Percentiles rank a stretch among this genome's conserved stretches.
Conservation (phyloP, 371 early-diverging fungal genomes). For the Actinomucor elegans region DNA sequence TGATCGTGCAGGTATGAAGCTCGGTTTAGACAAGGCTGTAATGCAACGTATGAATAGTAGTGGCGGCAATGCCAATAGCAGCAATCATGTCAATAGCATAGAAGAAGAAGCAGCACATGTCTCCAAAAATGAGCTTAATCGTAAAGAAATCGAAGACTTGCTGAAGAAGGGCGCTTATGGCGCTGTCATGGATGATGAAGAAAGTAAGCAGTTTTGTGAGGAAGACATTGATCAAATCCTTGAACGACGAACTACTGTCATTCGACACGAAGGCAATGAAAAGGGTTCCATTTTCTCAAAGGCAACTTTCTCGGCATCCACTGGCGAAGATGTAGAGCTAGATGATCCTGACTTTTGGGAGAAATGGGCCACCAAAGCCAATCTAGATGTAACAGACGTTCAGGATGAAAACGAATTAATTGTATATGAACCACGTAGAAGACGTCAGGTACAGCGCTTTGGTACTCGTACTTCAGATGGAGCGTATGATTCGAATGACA, state of each 20-base stretch:
- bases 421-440: conserved; percentile 64
- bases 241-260: conserved; percentile 86
- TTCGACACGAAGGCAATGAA: conserved; percentile 78
- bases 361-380: conserved; percentile 82
- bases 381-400: conserved; percentile 61
- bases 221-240: conserved; percentile 98
- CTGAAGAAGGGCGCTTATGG: conserved; percentile 92
- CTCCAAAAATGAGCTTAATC: conserved; percentile 54
- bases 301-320: conserved; percentile 81
- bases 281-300: conserved; percentile 90
- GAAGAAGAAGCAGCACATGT: conserved; percentile 30
- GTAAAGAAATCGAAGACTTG: conserved; percentile 87
- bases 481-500: conserved; percentile 29
- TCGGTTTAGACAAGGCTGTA: conserved; percentile 90
- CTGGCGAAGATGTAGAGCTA: conserved; percentile 61
- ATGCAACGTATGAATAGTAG: conserved; percentile 42
- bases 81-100: background rate
- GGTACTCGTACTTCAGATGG: conserved; percentile 32
- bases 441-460: conserved; percentile 59
- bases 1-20: conserved; percentile 92
- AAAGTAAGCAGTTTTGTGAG: conserved; percentile 82
- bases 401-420: conserved; percentile 58
- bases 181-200: conserved; percentile 88
- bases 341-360: conserved; percentile 98
- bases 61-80: background rate